phyloP scores from a whole-genome alignment of 352 stramenopile species.

The Albugo laibachii region DNA sequence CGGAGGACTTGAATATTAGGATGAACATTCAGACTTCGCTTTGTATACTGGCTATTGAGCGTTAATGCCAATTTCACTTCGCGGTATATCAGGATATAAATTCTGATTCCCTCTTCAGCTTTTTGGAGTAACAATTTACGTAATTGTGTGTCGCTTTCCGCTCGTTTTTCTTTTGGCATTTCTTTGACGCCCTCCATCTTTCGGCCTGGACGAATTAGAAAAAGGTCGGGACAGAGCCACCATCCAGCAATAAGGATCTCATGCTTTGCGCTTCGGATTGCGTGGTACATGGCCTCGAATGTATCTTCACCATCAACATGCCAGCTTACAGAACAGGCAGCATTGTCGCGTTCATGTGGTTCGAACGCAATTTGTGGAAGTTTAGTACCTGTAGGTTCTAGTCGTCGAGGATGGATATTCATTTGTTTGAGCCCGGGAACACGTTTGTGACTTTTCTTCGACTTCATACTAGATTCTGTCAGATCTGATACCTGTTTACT shows the following conservation, averaged over 20 bases:
- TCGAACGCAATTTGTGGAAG: not conserved
- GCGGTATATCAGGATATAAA: slow-evolving; percentile 83
- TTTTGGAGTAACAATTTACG: slow-evolving; percentile 62
- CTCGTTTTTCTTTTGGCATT: slow-evolving; percentile 22
- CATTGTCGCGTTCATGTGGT: slow-evolving; percentile 2
- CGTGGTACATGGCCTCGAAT: slow-evolving; percentile 70
- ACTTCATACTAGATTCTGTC: too few relatives aligned
- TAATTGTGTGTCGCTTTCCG: slow-evolving; percentile 41
- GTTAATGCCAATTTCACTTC: slow-evolving; percentile 79
- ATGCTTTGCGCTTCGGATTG: slow-evolving; percentile 70
- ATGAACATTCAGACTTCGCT: slow-evolving; percentile 53
- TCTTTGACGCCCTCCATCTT: slow-evolving; percentile 23
- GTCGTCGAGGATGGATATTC: too few relatives aligned
- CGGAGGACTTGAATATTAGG: slow-evolving; percentile 80
- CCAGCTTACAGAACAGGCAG: slow-evolving; percentile 52
- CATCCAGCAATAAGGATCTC: slow-evolving; percentile 82
- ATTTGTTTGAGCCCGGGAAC: too few relatives aligned
- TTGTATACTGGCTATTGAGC: slow-evolving; percentile 75
- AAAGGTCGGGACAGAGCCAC: slow-evolving; percentile 76
- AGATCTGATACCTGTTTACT: slow-evolving; percentile 8
- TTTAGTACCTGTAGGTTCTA: too few relatives aligned
- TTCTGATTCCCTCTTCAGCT: slow-evolving; percentile 62
- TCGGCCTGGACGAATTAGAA: slow-evolving; percentile 42
- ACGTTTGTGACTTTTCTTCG: too few relatives aligned
- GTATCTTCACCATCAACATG: slow-evolving; percentile 76